These are phyloP conservation scores for Cordyceps farinosa DNA, from an alignment of 2,329 filamentous ascomycete species.

Conservation along the genomic window DNA sequence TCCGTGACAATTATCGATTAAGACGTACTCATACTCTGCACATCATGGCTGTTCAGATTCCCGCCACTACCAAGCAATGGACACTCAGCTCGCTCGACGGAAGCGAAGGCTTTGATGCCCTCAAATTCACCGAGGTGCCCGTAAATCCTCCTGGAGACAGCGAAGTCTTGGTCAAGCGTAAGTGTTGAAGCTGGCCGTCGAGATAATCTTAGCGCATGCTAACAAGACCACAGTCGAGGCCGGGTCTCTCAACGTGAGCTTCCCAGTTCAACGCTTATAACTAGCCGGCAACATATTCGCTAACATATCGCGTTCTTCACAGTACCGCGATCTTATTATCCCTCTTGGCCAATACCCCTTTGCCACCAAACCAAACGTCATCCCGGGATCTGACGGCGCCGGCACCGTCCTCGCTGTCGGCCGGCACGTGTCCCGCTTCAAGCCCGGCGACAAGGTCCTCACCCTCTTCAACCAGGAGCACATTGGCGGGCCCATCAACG, in stretches of 20 bases:
- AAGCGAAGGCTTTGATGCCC: slow-evolving; percentile 48
- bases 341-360: slow-evolving; percentile 47
- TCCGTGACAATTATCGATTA: too few relatives aligned
- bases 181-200: slow-evolving; percentile 1
- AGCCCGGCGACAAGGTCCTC: slow-evolving; percentile 50
- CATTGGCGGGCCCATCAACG: slow-evolving; percentile 41
- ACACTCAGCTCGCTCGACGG: slow-evolving; percentile 45
- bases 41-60: slow-evolving; percentile 8
- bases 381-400: slow-evolving; percentile 52
- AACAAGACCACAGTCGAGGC: slow-evolving; percentile 36
- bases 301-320: not conserved
- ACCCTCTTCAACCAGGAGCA: slow-evolving; percentile 61
- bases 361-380: slow-evolving; percentile 38
- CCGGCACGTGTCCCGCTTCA: slow-evolving; percentile 44
- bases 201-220: not conserved
- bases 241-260: slow-evolving; percentile 46
- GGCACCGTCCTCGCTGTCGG: slow-evolving; percentile 52
- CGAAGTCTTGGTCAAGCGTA: slow-evolving; percentile 65
- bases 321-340: slow-evolving; percentile 52
- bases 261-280: too few relatives aligned
- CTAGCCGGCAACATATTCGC: not conserved
- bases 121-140: slow-evolving; percentile 53
- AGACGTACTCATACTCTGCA: not conserved
- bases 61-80: slow-evolving; percentile 55
- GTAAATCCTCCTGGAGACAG: slow-evolving; percentile 63